Base-by-base conservation (phyloP, 2,329 filamentous ascomycete genomes). In the Cladosporium sp. region DNA sequence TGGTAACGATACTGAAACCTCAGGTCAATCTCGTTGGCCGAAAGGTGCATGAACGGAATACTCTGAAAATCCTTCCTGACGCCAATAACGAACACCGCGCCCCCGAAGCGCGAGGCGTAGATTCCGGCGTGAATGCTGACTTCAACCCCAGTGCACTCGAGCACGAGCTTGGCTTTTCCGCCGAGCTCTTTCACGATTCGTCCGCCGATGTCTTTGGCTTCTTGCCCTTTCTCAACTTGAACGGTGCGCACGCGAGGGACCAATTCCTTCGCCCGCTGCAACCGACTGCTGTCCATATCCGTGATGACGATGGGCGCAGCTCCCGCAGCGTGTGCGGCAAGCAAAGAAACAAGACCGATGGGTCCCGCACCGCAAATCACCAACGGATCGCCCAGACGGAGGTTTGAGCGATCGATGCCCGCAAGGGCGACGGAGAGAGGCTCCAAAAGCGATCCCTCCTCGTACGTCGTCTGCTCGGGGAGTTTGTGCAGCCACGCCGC, bases 131-230 rank as follows among this genome's bases (percentile, higher is more conserved):
- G 82, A 63, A 97, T 87, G 68, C 86, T 91, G 72, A 84, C 89
- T 76, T 96, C 91, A 12, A 96, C 89, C 43, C 93, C 93, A 0
- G 92, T 97, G 76, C 92, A 97, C 72, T 97, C 92, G 71, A 97
- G 80, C 11, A 84, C 85, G 47, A 96, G 74, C 17, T 84, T 80
- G 0, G 92, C 90, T 72, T 95, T 88, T 58, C 92, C 74, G 19
- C 87, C 88, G 9, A 27, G 22, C 22, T 27, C 9, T 4, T 27
- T 4, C 4, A 27, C 22, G 22, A 27, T 27, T 66, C 48, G 60
- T 64, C 51, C 64, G 47, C 56, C 69, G 62, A 54, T 61, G 57
- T 62, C 65, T 51, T 69, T 64, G 2, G 71, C 53, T 36, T 63
- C 59, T 22, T 69, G 56, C 43, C 68, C 67, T 47, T 63, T 69